Evolutionary conservation across 495 filamentous ascomycete genomes (phyloP).

Genomic region (Penicillium chermesinum): DNA sequence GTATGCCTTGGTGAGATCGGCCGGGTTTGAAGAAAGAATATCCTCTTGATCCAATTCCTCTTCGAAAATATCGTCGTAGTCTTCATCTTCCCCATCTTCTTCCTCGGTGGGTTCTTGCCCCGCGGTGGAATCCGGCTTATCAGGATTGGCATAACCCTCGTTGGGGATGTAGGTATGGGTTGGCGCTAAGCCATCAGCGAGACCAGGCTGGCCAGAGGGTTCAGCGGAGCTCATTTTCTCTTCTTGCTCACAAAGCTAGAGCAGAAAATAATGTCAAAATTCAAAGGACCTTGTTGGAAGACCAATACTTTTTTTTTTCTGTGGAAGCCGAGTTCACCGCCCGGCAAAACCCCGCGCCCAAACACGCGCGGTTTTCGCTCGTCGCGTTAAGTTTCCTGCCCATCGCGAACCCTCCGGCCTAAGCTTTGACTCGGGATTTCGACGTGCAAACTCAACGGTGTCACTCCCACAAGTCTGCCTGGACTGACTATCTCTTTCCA

Average conservation of each 20-base stretch:
- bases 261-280: neutral
- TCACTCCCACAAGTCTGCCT: neutral
- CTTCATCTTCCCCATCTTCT: conserved; percentile 46
- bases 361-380: conserved; percentile 21
- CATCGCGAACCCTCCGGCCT: conserved; percentile 11
- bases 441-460: neutral
- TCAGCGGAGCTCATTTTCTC: conserved; percentile 26
- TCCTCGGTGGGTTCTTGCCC: conserved; percentile 31
- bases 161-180: conserved; percentile 52
- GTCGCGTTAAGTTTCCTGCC: conserved; percentile 18
- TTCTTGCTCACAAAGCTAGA: conserved; percentile 4
- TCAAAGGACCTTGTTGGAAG: conserved; percentile 20
- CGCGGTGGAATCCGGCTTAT: conserved; percentile 31
- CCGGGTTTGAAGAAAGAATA: conserved; percentile 51
- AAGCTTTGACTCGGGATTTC: conserved; percentile 1
- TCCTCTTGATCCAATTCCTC: conserved; percentile 55
- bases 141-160: conserved; percentile 45
- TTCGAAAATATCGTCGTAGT: conserved; percentile 55
- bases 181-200: conserved; percentile 45
- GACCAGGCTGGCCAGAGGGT: conserved; percentile 17
- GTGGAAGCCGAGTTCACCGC: conserved; percentile 33
- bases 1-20: conserved; percentile 82
- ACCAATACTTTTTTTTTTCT: conserved; percentile 30
- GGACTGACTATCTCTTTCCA: neutral
- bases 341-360: conserved; percentile 45